Evolutionary conservation across 2,329 filamentous ascomycete genomes (phyloP).

Genomic region (Tolypocladium pustulatum): DNA sequence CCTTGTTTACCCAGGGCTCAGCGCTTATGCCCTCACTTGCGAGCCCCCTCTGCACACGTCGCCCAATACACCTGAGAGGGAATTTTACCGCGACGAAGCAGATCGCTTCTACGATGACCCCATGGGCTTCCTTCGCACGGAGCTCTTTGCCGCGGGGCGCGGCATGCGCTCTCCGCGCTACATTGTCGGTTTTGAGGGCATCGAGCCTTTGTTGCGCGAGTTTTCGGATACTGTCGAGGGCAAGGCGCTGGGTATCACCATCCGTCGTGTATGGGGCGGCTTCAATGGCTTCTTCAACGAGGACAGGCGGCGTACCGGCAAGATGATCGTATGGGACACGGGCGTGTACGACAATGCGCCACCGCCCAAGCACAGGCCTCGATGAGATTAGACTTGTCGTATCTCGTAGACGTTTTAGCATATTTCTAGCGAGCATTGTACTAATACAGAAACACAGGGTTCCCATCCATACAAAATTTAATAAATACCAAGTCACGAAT

Average conservation of each 20-base stretch:
- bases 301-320: slow-evolving; percentile 45
- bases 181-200: slow-evolving; percentile 50
- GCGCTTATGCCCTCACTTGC: slow-evolving; percentile 79
- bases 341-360: slow-evolving; percentile 18
- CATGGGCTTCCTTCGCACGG: slow-evolving; percentile 39
- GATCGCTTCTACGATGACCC: slow-evolving; percentile 75
- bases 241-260: slow-evolving; percentile 27
- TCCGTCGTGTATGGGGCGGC: slow-evolving; percentile 41
- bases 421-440: neutral
- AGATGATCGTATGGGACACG: slow-evolving; percentile 51
- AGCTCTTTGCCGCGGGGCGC: slow-evolving; percentile 32
- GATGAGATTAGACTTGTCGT: no score
- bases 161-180: slow-evolving; percentile 35
- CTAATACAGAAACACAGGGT: neutral
- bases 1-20: slow-evolving; percentile 62
- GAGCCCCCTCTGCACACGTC: slow-evolving; percentile 69
- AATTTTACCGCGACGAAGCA: slow-evolving; percentile 73
- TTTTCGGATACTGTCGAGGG: slow-evolving; percentile 33
- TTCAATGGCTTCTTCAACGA: slow-evolving; percentile 55
- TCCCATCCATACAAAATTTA: neutral
- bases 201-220: slow-evolving; percentile 34
- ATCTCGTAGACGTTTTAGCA: neutral
- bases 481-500: neutral
- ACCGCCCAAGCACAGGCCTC: neutral
- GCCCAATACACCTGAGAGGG: slow-evolving; percentile 50